Evolutionary conservation across 352 stramenopile genomes (phyloP), one percentile per base, ranked within the genome.

Genomic region (Phytophthora tentaculata): DNA sequence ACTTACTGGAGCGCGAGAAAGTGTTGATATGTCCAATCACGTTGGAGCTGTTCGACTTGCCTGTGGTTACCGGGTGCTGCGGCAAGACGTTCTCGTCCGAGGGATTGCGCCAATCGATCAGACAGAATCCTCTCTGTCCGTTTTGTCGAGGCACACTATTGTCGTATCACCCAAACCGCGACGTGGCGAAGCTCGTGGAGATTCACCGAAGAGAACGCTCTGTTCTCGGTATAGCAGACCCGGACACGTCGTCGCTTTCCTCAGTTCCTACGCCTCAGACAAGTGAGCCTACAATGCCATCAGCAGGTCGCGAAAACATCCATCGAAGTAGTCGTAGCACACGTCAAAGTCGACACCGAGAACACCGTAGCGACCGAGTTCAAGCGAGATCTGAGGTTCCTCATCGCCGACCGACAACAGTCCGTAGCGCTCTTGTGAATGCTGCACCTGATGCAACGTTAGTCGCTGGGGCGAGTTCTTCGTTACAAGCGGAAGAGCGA

Each of bases 121-220:
- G 9, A 13, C 37, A 37, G 26, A 65, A 28, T n/a, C 14, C 56
- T 14, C 17, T 10, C 6, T 70, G 63, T 45, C 63, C 63, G 22
- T 53, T 61, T 37, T 70, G 63, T 10, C 47, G 41, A 12, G 37
- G 5, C 24, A n/a, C 5, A 39, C 1, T 22, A 19, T 52, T 45
- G 19, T 45, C 35, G 13, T 39, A 26, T 29, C 37, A 60, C 32
- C 45, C 62, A 20, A 61, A 51, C 17, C 63, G 63, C 9, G 54
- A 64, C 19, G 23, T 70, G 56, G 39, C 63, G 14, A 54, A 47
- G 20, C 48, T 69, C 24, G 53, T 69, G 9, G 59, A 69, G 45
- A 28, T 73, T 28, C 66, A 73, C 32, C 61, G 50, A 57, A 23
- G 28, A 22, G 53, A 73, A 28, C 44, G 60, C 24, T 69, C 45